Evolutionary conservation across 1,284 basidiomycete genomes (phyloP), one percentile per base, ranked within the genome.

Genomic region (Fomitiporia mediterranea): DNA sequence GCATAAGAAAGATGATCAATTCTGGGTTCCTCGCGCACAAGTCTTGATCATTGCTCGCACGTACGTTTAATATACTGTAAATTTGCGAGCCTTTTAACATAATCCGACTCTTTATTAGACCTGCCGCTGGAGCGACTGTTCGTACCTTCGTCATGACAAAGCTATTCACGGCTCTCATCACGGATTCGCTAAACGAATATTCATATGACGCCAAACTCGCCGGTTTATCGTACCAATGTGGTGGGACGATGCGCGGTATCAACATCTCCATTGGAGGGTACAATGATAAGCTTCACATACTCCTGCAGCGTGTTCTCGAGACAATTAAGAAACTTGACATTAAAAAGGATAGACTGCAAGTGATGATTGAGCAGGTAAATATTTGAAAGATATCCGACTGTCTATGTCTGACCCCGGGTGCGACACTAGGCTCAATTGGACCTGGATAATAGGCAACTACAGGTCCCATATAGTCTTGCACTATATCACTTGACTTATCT

Each of bases 1-100:
- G 94, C 83, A 94, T 73, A 98, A 98, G 77, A 94, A 94, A 67
- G 94, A 98, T 67, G 94, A 98, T 69, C 82, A 80, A 58, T 98
- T 95, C 75, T 96, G 92, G 89, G 82, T 94, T 4, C 95, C 95
- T 0, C 91, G 91, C 66, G 91, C 91, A 2, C 75, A 80, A 58
- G 78, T 85, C n/a, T 69, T 84, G 54, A 75, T 93, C 51, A 82
- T 89, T 61, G 73, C 93, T 43, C 77, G 84, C 63, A 89, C 81
- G 88, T 88, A 64, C 43, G 68, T 65, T 40, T 46, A 21, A 9
- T 37, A 30, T 8, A 27, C 46, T n/a, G 6, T n/a, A n/a, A n/a
- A n/a, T n/a, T n/a, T n/a, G n/a, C n/a, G n/a, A n/a, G n/a, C n/a
- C n/a, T n/a, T n/a, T n/a, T n/a, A n/a, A n/a, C n/a, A n/a, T n/a